A percentile compares a stretch with the other conserved stretches of the same genome.
phyloP scores from a whole-genome alignment of 2,329 filamentous ascomycete genomes.

The Exophiala viscosa region DNA sequence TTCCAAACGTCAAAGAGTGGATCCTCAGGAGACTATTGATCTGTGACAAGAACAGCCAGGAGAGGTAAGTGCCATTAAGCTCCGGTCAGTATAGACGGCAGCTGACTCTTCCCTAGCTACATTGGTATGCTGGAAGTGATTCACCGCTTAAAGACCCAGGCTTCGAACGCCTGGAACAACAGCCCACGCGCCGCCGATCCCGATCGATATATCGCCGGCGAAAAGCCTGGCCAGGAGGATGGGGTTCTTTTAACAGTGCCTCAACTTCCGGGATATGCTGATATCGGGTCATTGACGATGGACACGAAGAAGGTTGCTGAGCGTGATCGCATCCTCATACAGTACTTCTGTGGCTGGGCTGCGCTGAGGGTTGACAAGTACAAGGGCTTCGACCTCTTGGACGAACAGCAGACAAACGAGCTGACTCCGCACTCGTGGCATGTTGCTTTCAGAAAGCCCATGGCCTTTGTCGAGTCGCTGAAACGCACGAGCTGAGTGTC shows the following conservation, averaged over 20 bases:
- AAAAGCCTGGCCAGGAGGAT: neutral
- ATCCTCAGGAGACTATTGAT: neutral
- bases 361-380: constrained; percentile 8
- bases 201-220: constrained; percentile 1
- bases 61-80: neutral
- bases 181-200: neutral
- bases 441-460: constrained; percentile 2
- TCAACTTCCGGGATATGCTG: neutral
- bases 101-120: constrained; percentile 1
- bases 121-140: constrained; percentile 6
- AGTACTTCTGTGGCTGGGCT: constrained; percentile 20
- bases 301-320: neutral
- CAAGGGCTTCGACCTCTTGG: constrained; percentile 13
- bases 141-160: constrained; percentile 1
- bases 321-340: constrained; percentile 14
- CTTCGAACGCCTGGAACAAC: neutral
- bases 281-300: neutral
- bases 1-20: constrained; percentile 15
- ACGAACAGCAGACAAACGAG: constrained; percentile 9
- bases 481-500: no score
- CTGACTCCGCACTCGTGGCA: constrained; percentile 12
- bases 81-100: neutral
- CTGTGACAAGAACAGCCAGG: neutral
- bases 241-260: constrained; percentile 5
- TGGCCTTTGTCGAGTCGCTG: neutral